Percentiles rank a stretch among this genome's conserved stretches.
These are phyloP conservation scores for Fusarium anthophilum DNA, from an alignment of 2,329 filamentous ascomycete species.

Conservation along the genomic window DNA sequence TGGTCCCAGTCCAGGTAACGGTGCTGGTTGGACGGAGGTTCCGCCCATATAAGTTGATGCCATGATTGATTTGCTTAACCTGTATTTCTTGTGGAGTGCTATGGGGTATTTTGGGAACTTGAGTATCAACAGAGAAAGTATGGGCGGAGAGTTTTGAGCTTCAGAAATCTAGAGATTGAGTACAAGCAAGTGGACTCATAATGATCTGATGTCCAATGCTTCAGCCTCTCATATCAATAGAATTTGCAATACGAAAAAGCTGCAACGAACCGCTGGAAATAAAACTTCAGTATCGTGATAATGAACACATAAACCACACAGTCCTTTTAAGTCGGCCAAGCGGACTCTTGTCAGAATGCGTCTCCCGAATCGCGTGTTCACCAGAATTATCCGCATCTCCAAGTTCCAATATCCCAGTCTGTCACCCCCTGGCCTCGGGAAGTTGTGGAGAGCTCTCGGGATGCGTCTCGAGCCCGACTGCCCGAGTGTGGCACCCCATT, in stretches of 20 bases:
- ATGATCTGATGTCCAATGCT: not conserved
- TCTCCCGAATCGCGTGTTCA: not conserved
- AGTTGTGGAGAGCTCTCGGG: slow-evolving; percentile 28
- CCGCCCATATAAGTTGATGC: slow-evolving; percentile 3
- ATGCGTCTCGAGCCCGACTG: slow-evolving; percentile 28
- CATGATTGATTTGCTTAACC: not conserved
- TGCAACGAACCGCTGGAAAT: not conserved
- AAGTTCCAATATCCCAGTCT: not conserved
- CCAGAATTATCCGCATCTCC: not conserved
- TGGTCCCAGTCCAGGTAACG: not conserved
- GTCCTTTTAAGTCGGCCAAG: not conserved
- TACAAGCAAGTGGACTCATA: not conserved
- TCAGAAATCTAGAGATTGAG: not conserved
- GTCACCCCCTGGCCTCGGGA: not conserved
- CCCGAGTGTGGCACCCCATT: slow-evolving; percentile 26
- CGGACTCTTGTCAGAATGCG: not conserved
- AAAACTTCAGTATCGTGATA: not conserved
- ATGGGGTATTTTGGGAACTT: not conserved
- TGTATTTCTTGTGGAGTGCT: not conserved
- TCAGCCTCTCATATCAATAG: not conserved
- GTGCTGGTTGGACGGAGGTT: not conserved
- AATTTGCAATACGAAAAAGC: not conserved
- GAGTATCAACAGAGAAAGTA: fast-evolving
- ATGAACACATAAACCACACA: not conserved
- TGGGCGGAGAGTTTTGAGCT: not conserved